Conservation (phyloP, 768 basidiomycete species). For the Ramaria sp. region DNA sequence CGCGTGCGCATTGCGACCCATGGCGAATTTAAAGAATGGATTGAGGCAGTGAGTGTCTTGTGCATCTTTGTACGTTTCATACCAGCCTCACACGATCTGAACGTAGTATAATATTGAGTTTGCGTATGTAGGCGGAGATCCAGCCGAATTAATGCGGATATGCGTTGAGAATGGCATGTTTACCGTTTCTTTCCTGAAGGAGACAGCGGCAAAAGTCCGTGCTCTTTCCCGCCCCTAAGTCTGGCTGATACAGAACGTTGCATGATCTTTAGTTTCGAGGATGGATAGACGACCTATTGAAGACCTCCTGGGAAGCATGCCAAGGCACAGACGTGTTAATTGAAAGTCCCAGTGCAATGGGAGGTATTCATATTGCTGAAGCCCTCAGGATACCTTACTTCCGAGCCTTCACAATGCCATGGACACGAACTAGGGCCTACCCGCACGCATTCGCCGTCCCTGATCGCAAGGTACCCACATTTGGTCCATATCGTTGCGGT, state of each 20-base stretch:
- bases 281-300: slow-evolving; percentile 93
- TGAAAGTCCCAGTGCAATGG: slow-evolving; percentile 97
- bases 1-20: slow-evolving; percentile 87
- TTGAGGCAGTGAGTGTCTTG: slow-evolving; percentile 65
- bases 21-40: slow-evolving; percentile 90
- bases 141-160: slow-evolving; percentile 94
- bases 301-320: slow-evolving; percentile 94
- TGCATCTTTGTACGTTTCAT: not conserved
- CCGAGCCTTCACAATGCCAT: slow-evolving; percentile 95
- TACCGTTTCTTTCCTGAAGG: slow-evolving; percentile 89
- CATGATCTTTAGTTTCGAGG: slow-evolving; percentile 68
- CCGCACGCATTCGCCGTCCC: slow-evolving; percentile 98
- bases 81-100: slow-evolving; percentile 1
- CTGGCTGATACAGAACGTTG: not conserved
- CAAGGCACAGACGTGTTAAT: slow-evolving; percentile 88
- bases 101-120: slow-evolving; percentile 90
- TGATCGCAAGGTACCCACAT: slow-evolving; percentile 63
- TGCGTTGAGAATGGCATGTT: slow-evolving; percentile 98
- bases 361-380: slow-evolving; percentile 93
- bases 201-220: slow-evolving; percentile 72
- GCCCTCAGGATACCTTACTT: slow-evolving; percentile 90
- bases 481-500: not conserved
- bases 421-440: slow-evolving; percentile 93
- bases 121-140: slow-evolving; percentile 90
- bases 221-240: not conserved